A percentile compares a stretch with the other conserved stretches of the same genome.
These are phyloP conservation scores for Rosa multiflora DNA, from an alignment of 306 rosid species.

Conservation along the genomic window DNA sequence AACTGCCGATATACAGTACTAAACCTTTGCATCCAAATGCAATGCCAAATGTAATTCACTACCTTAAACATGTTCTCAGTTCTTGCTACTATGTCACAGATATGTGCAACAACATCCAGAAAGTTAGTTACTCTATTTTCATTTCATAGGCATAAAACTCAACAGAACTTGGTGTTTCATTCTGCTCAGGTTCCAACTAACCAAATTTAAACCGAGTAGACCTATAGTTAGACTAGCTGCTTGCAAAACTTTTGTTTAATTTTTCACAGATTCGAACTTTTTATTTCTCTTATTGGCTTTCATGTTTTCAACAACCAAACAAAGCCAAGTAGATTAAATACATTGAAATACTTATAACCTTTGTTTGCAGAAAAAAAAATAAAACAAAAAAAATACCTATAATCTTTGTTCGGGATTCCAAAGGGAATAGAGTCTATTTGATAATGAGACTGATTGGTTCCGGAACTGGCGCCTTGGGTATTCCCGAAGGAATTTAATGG, in stretches of 20 bases:
- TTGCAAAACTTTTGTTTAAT: neutral
- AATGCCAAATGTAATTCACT: neutral
- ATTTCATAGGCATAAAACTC: neutral
- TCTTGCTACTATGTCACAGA: neutral
- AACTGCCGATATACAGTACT: neutral
- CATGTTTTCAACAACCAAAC: neutral
- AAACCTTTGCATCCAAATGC: neutral
- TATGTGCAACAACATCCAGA: neutral
- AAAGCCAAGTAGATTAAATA: constrained; percentile 19
- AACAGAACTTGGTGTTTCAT: neutral
- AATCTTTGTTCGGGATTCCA: constrained; percentile 67
- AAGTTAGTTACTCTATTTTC: neutral
- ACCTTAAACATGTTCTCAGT: neutral
- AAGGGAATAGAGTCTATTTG: constrained; percentile 57
- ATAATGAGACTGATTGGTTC: constrained; percentile 44
- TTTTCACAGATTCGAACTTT: neutral
- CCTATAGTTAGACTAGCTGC: neutral
- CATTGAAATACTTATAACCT: neutral
- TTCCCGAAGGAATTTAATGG: constrained; percentile 59
- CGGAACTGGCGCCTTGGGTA: constrained; percentile 51
- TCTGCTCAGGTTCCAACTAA: neutral
- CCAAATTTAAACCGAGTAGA: constrained; percentile 1
- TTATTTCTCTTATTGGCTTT: neutral
- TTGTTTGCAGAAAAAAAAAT: neutral
- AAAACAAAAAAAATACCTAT: constrained; percentile 37